Base-by-base conservation (phyloP, 441 rosid genomes). In the Bruguiera hainesii region DNA sequence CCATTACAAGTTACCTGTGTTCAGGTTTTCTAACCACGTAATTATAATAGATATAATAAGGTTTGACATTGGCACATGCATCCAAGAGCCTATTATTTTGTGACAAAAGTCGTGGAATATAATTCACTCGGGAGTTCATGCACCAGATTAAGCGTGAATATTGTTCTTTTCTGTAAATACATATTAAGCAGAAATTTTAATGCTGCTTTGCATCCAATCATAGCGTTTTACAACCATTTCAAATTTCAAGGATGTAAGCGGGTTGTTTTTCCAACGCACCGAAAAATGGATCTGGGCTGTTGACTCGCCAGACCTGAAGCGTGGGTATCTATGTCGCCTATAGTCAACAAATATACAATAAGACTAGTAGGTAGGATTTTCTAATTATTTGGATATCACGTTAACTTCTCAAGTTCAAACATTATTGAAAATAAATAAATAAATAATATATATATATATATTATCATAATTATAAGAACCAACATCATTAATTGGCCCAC, bases 1-100 rank as follows among this genome's bases (percentile, higher is more conserved):
- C 90, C 91, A 84, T 83, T 84, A 75, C 85, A 86, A 82, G 82
- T 73, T 77, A 87, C 75, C 76, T 33, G 51, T 60, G 67, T 68
- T 63, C 59, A 10, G 30, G 21, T 65, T 64, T 72, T 76, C 79
- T 60, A 71, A 71, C 71, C 35, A 56, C 0, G 78, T 31, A 70
- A 77, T 79, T 73, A 77, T 79, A 56, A 61, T 30, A 7, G 61
- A 67, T 64, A 66, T 77, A 52, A 75, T 77, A 66, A 77, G 73
- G 52, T 73, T 79, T 79, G 83, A 82, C 67, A 71, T 66, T 50
- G 52, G 16, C 61, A 61, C 63, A 60, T 72, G 63, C 68, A 61
- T 62, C 74, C 77, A 73, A 77, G 51, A 50, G 25, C 78, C 75
- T 74, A 51, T 60, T 63, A 64, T 65, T 79, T 60, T 29, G 81